These are phyloP conservation scores for Tolypocladium paradoxum DNA, from an alignment of 2,329 filamentous ascomycete genomes.

Conservation along the genomic window DNA sequence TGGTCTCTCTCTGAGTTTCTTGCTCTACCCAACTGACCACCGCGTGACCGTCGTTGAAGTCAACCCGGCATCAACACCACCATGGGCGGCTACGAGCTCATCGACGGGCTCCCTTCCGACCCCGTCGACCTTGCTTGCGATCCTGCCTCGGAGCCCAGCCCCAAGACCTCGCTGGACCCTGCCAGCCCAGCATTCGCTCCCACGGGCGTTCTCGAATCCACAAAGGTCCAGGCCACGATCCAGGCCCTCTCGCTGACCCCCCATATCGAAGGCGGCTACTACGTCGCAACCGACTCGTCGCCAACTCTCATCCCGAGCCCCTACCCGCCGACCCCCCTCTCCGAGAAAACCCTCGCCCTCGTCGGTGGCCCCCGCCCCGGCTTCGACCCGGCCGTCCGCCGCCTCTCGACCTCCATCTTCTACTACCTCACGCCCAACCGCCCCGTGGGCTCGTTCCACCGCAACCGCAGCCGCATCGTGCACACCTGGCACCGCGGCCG, in stretches of 20 bases:
- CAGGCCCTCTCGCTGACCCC: conserved; percentile 23
- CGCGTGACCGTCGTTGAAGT: background rate
- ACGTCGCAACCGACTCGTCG: conserved; percentile 48
- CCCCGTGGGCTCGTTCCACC: conserved; percentile 51
- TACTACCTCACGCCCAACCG: conserved; percentile 49
- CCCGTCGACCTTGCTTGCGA: background rate
- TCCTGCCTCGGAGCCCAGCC: background rate
- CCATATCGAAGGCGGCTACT: conserved; percentile 57
- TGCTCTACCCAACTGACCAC: background rate
- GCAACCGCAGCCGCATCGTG: conserved; percentile 50
- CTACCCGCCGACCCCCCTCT: conserved; percentile 22
- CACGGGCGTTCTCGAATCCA: conserved; percentile 2
- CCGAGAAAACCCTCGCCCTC: conserved; percentile 22
- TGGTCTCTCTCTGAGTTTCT: background rate
- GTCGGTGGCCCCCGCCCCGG: conserved; percentile 20
- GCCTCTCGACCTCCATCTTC: conserved; percentile 50
- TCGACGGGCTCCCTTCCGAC: background rate
- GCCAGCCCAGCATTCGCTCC: background rate
- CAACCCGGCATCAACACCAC: background rate
- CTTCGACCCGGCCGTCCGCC: conserved; percentile 32
- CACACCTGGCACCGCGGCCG: conserved; percentile 55
- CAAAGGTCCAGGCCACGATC: conserved; percentile 8
- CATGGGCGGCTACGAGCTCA: background rate
- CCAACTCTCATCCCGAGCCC: conserved; percentile 39
- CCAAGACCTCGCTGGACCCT: background rate